phyloP scores from a whole-genome alignment of 139 green algal species.

The Closterium sp. region DNA sequence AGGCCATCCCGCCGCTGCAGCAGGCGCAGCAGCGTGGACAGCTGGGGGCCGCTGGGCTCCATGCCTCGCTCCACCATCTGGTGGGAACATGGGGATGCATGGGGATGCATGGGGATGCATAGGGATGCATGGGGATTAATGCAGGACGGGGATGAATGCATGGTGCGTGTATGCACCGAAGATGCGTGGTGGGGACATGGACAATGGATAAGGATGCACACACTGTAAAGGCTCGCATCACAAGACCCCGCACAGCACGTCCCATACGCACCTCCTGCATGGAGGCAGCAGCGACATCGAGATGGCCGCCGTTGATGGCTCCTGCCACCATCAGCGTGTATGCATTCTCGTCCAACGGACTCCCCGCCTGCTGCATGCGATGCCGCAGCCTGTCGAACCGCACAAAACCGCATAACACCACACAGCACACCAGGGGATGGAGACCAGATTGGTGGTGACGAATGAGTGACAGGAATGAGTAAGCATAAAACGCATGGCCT shows the following conservation, averaged over 20 bases:
- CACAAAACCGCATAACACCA: not conserved
- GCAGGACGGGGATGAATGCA: too few relatives aligned
- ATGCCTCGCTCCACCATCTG: constrained; percentile 7
- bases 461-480: not conserved
- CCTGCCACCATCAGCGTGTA: not conserved
- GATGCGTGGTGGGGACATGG: too few relatives aligned
- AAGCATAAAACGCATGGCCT: too few relatives aligned
- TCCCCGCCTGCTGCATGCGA: not conserved
- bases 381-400: not conserved
- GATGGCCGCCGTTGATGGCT: not conserved
- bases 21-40: constrained; percentile 1
- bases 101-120: too few relatives aligned
- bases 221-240: too few relatives aligned
- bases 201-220: too few relatives aligned
- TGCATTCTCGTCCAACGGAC: not conserved
- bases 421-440: not conserved
- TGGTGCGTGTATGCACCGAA: too few relatives aligned
- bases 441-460: not conserved
- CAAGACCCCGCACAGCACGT: too few relatives aligned
- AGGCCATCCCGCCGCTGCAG: not conserved
- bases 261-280: constrained; percentile 6
- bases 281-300: not conserved
- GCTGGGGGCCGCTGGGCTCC: not conserved
- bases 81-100: not conserved
- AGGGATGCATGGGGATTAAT: not conserved